A percentile compares a stretch with the other conserved stretches of the same genome.
Conservation (phyloP, 2,329 filamentous ascomycete genomes). For the Mollisia scopiformis region DNA sequence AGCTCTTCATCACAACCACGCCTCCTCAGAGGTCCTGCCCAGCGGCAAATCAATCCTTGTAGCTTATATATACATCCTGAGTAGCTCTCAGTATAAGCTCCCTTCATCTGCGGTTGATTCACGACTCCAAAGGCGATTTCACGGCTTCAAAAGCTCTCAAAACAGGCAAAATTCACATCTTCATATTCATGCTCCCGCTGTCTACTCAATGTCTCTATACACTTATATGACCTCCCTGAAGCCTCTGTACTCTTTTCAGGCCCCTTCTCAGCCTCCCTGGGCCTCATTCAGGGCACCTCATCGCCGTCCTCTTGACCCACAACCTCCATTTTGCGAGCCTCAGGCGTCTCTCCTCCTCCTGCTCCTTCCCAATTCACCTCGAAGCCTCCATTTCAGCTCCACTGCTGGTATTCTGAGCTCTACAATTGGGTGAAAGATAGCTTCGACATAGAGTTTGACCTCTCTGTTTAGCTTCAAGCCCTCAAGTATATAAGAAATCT, state of each 20-base stretch:
- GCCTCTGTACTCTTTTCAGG: not conserved
- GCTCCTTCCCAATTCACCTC: not conserved
- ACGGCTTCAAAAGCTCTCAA: not conserved
- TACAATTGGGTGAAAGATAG: not conserved
- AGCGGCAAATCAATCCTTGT: not conserved
- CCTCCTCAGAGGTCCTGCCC: not conserved
- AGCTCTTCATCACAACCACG: not conserved
- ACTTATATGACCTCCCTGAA: not conserved
- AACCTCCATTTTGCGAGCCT: not conserved
- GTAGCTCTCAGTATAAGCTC: not conserved
- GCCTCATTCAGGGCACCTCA: not conserved
- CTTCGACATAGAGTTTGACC: not conserved
- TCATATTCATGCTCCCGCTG: not conserved
- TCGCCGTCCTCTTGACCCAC: not conserved
- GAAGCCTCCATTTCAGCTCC: not conserved
- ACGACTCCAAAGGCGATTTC: not conserved
- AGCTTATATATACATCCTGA: not conserved
- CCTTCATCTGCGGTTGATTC: not conserved
- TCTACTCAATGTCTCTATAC: not conserved
- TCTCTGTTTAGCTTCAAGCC: not conserved
- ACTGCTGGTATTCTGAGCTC: too few relatives aligned
- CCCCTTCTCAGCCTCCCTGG: not conserved
- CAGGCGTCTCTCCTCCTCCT: not conserved
- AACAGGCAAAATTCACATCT: not conserved
- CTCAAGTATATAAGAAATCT: not conserved